Percentiles rank a stretch among this genome's conserved stretches.
Evolutionary conservation across 305 asterid species (phyloP).

Genomic region (Solanum chacoense): DNA sequence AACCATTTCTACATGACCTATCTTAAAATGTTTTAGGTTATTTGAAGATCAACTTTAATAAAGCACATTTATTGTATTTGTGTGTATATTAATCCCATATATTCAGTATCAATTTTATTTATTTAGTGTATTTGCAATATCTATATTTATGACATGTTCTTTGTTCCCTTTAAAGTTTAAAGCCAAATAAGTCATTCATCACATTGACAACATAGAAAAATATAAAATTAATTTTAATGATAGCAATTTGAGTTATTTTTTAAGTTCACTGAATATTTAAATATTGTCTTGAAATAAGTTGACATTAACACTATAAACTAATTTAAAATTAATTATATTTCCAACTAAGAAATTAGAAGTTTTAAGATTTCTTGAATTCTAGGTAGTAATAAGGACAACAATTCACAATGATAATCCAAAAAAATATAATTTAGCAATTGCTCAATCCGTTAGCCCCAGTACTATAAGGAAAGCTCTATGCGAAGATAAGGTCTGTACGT

Average conservation of each 20-base stretch:
- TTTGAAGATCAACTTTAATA: background rate
- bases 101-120: background rate
- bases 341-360: no score
- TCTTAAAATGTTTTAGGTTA: no score
- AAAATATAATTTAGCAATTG: no score
- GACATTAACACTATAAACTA: background rate
- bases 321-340: no score
- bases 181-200: background rate
- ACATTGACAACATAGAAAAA: background rate
- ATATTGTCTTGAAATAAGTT: background rate
- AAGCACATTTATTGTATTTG: background rate
- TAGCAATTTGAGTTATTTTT: no score
- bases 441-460: background rate
- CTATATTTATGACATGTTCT: background rate
- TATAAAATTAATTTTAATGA: no score
- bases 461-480: no score
- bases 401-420: background rate
- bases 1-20: background rate
- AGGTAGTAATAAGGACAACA: no score
- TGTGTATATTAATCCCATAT: no score
- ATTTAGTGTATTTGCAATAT: background rate
- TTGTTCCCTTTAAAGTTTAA: background rate
- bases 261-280: background rate
- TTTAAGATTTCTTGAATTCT: no score
- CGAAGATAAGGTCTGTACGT: no score